Percentiles rank a stretch among this genome's conserved stretches.
Evolutionary conservation across 2,329 filamentous ascomycete species (phyloP).

Genomic region (Didymella segeticola): DNA sequence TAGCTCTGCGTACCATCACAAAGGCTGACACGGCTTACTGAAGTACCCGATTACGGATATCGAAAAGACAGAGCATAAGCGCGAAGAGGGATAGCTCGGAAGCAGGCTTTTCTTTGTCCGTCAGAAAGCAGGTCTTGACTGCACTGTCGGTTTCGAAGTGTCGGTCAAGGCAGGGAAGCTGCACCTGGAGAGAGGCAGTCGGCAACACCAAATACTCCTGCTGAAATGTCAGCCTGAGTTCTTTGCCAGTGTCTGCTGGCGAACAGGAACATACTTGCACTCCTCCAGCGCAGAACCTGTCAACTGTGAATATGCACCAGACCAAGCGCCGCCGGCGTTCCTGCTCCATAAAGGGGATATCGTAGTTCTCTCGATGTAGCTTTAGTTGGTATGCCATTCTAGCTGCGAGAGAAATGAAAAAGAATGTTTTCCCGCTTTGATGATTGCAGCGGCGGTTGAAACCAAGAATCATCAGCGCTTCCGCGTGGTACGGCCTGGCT

Average conservation of each 20-base stretch:
- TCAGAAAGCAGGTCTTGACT: not conserved
- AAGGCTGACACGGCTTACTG: not conserved
- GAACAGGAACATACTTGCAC: not conserved
- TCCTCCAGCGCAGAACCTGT: not conserved
- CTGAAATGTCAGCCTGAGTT: not conserved
- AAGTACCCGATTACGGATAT: not conserved
- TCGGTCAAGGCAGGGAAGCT: not conserved
- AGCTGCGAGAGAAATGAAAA: not conserved
- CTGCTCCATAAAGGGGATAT: not conserved
- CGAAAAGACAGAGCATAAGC: not conserved
- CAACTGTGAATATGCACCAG: not conserved
- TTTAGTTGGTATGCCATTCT: not conserved
- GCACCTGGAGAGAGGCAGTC: not conserved
- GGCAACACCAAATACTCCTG: not conserved
- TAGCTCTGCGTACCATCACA: not conserved
- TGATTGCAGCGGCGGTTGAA: not conserved
- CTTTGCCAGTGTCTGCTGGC: not conserved
- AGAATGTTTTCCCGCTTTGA: not conserved
- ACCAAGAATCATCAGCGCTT: not conserved
- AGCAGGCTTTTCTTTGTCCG: not conserved
- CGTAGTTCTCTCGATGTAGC: not conserved
- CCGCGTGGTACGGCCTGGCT: not conserved
- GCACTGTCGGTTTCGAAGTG: not conserved
- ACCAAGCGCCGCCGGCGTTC: not conserved
- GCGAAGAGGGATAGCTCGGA: not conserved